phyloP scores from a whole-genome alignment of 2,329 filamentous ascomycete genomes.

The Immersiporthe knoxdaviesiana region DNA sequence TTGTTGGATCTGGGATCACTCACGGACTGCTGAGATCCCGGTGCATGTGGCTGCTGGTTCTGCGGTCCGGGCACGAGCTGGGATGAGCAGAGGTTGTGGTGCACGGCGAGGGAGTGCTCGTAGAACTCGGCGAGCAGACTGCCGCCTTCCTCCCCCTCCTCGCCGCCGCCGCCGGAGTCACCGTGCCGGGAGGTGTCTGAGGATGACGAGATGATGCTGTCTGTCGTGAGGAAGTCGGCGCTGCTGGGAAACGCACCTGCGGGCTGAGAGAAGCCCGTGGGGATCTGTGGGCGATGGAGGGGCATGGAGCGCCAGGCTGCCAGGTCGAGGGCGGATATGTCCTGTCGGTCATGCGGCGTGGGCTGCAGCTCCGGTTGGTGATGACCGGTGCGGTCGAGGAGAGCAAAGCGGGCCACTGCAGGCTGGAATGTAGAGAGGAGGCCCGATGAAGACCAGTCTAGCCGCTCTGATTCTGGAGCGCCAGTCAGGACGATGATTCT shows the following conservation, averaged over 20 bases:
- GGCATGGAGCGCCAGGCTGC: slow-evolving; percentile 60
- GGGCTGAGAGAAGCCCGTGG: slow-evolving; percentile 57
- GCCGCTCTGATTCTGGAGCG: slow-evolving; percentile 57
- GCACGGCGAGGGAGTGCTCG: slow-evolving; percentile 73
- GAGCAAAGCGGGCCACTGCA: slow-evolving; percentile 46
- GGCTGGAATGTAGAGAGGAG: slow-evolving; percentile 53
- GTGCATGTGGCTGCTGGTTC: slow-evolving; percentile 32
- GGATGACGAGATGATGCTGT: slow-evolving; percentile 44
- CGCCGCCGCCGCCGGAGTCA: slow-evolving; percentile 25
- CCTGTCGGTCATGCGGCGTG: slow-evolving; percentile 16
- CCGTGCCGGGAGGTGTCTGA: slow-evolving; percentile 26
- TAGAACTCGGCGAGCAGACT: slow-evolving; percentile 67
- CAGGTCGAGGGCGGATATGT: slow-evolving; percentile 34
- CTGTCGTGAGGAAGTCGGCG: slow-evolving; percentile 53
- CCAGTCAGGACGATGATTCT: slow-evolving; percentile 49
- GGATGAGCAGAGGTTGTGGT: slow-evolving; percentile 68
- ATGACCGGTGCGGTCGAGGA: slow-evolving; percentile 28
- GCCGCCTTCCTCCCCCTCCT: slow-evolving; percentile 29
- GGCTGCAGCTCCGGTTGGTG: slow-evolving; percentile 25
- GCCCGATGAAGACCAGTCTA: slow-evolving; percentile 57
- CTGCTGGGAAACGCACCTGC: slow-evolving; percentile 37
- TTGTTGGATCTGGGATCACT: slow-evolving; percentile 35
- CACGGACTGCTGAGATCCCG: slow-evolving; percentile 40
- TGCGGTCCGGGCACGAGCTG: slow-evolving; percentile 47
- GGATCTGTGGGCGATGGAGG: slow-evolving; percentile 49